phyloP scores from a whole-genome alignment of 2,329 filamentous ascomycete genomes.

The Dactylonectria estremocensis region DNA sequence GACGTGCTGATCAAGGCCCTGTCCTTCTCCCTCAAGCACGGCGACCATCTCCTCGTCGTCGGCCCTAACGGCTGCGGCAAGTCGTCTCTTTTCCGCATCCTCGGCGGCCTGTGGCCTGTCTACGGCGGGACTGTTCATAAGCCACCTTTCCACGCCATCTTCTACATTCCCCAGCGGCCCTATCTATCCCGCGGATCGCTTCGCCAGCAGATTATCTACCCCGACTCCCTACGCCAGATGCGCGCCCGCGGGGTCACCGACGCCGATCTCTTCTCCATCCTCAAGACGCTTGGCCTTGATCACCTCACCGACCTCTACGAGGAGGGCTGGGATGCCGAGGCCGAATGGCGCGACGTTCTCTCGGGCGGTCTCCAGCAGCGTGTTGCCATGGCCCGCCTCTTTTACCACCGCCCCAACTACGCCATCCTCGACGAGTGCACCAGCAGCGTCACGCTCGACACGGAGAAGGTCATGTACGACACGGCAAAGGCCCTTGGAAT shows the following conservation, averaged over 20 bases:
- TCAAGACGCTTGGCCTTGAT: constrained; percentile 86
- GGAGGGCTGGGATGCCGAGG: constrained; percentile 90
- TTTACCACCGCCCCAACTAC: constrained; percentile 93
- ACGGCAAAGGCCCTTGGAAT: constrained; percentile 92
- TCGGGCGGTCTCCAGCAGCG: constrained; percentile 95
- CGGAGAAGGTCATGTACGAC: constrained; percentile 97
- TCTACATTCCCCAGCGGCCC: constrained; percentile 97
- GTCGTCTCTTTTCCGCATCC: constrained; percentile 94
- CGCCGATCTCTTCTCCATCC: constrained; percentile 81
- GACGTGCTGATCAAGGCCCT: constrained; percentile 90
- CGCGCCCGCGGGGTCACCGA: constrained; percentile 88
- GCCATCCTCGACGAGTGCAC: constrained; percentile 99
- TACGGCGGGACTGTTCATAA: constrained; percentile 96
- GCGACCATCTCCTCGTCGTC: constrained; percentile 93
- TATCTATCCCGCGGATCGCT: constrained; percentile 93
- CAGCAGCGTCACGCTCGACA: constrained; percentile 92
- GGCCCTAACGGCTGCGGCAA: constrained; percentile 98
- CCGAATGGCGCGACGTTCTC: constrained; percentile 96
- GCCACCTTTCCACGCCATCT: constrained; percentile 92
- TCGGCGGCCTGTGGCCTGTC: constrained; percentile 97
- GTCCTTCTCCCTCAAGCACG: constrained; percentile 88
- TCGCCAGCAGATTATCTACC: constrained; percentile 98
- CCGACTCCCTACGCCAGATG: constrained; percentile 90
- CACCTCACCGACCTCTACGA: constrained; percentile 84
- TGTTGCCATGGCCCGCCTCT: constrained; percentile 94